Conservation (phyloP, 495 filamentous ascomycete species). For the Hypoxylon subgilvum region DNA sequence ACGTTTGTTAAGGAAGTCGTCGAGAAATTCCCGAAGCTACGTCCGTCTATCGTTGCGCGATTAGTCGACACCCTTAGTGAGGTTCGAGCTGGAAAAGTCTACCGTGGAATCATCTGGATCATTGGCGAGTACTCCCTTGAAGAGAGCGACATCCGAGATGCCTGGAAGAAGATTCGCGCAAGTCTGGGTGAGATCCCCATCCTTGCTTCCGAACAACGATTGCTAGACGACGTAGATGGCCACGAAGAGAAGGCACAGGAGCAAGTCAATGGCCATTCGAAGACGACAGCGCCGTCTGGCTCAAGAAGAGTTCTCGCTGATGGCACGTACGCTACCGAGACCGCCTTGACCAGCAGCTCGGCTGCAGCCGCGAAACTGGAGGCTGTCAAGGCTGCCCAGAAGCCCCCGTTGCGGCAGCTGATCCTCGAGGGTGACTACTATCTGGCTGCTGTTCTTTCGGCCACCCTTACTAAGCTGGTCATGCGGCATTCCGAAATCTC, state of each 20-base stretch:
- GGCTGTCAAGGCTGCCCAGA: constrained; percentile 95
- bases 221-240: constrained; percentile 70
- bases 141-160: constrained; percentile 90
- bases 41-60: constrained; percentile 82
- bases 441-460: constrained; percentile 90
- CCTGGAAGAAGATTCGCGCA: constrained; percentile 93
- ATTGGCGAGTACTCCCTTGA: constrained; percentile 96
- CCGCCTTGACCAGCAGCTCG: constrained; percentile 89
- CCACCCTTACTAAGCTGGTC: constrained; percentile 94
- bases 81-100: constrained; percentile 96
- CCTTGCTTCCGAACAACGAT: constrained; percentile 88
- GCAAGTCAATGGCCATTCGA: constrained; percentile 81
- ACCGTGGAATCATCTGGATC: constrained; percentile 95
- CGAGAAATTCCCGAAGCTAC: constrained; percentile 93
- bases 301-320: constrained; percentile 93
- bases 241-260: constrained; percentile 67
- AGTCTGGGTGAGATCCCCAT: constrained; percentile 98
- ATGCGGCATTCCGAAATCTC: constrained; percentile 98
- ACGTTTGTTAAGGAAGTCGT: constrained; percentile 99
- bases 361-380: constrained; percentile 88
- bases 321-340: constrained; percentile 97
- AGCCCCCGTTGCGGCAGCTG: constrained; percentile 91
- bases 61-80: constrained; percentile 90
- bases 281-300: constrained; percentile 75
- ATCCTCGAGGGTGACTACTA: constrained; percentile 98